These are phyloP conservation scores for Nothophaeocryptopus gaeumannii DNA, from an alignment of 2,329 filamentous ascomycete species.

Conservation along the genomic window DNA sequence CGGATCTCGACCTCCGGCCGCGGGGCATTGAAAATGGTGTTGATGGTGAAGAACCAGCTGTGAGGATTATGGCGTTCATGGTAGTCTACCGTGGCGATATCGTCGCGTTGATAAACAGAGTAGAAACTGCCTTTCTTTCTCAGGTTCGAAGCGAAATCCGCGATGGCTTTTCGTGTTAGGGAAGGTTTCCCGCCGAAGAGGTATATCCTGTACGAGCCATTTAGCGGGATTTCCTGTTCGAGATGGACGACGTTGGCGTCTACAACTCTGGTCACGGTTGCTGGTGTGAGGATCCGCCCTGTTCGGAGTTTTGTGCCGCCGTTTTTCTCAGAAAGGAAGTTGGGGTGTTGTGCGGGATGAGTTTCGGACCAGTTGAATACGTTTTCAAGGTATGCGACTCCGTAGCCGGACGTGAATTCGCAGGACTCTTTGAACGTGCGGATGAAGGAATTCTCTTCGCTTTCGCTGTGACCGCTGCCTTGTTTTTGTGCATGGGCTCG, in stretches of 20 bases:
- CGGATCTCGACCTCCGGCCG: constrained; percentile 70
- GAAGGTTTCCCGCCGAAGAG: constrained; percentile 72
- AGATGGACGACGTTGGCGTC: constrained; percentile 88
- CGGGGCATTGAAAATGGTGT: constrained; percentile 67
- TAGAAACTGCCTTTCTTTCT: constrained; percentile 70
- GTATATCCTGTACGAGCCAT: constrained; percentile 83
- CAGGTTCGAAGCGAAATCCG: constrained; percentile 67
- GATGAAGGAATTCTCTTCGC: constrained; percentile 74
- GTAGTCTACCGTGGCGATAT: constrained; percentile 63
- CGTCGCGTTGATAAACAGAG: constrained; percentile 59
- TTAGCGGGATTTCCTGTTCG: constrained; percentile 84
- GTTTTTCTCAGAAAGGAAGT: constrained; percentile 61
- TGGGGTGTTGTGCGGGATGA: constrained; percentile 67
- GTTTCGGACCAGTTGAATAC: constrained; percentile 75
- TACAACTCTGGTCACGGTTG: constrained; percentile 79
- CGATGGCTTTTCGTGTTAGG: constrained; percentile 60
- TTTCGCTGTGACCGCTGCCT: constrained; percentile 29
- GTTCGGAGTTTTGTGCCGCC: constrained; percentile 62
- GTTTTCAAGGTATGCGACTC: constrained; percentile 81
- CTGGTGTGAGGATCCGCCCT: constrained; percentile 72
- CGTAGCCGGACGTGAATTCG: constrained; percentile 90
- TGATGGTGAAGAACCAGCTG: constrained; percentile 75
- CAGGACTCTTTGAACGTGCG: constrained; percentile 87
- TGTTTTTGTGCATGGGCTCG: constrained; percentile 66
- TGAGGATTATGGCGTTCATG: constrained; percentile 85